Conservation (phyloP, 306 rosid genomes). For the Luffa acutangula region DNA sequence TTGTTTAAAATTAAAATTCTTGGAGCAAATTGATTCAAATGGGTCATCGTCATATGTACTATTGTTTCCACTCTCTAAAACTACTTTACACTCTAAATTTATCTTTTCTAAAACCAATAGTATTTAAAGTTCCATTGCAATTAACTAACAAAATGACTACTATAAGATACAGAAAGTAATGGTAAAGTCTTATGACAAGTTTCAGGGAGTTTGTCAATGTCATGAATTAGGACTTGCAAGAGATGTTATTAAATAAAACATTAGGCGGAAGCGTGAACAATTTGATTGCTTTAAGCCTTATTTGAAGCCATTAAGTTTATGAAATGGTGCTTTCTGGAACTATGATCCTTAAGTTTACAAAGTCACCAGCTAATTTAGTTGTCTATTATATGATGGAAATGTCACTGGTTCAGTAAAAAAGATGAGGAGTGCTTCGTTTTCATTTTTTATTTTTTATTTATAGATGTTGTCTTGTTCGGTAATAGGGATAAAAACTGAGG, state of each 20-base stretch:
- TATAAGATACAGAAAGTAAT: background rate
- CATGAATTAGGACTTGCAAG: too few relatives aligned
- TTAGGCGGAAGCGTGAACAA: background rate
- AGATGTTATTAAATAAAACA: background rate
- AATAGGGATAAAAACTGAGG: constrained; percentile 57
- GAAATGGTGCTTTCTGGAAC: background rate
- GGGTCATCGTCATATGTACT: background rate
- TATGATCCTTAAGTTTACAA: background rate
- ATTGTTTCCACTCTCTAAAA: background rate
- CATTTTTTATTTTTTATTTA: background rate
- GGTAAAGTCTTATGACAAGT: background rate
- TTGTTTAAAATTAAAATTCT: background rate
- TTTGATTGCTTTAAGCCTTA: background rate
- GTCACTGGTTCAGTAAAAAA: background rate
- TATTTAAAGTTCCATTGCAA: background rate
- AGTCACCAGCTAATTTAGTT: background rate
- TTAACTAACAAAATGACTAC: background rate
- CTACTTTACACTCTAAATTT: background rate
- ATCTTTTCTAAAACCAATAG: background rate
- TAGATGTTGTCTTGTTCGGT: background rate
- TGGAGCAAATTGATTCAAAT: background rate
- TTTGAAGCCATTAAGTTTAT: background rate
- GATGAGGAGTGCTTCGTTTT: background rate
- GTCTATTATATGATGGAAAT: background rate
- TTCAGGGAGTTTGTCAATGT: background rate